phyloP scores from a whole-genome alignment of 139 green algal genomes.

The Micractinium conductrix region DNA sequence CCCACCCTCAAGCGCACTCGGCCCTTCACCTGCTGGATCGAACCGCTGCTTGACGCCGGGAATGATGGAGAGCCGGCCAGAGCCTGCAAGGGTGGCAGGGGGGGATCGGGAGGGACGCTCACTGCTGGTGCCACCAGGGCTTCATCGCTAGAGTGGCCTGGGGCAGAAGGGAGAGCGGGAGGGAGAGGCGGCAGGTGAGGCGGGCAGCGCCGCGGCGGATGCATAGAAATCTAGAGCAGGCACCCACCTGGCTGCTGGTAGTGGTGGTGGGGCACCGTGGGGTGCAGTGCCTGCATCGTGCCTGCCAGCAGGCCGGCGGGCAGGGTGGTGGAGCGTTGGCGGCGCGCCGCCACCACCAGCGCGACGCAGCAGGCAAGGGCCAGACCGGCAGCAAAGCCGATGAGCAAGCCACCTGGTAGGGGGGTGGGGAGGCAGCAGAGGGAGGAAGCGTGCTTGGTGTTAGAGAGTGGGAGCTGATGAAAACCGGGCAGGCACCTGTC shows the following conservation, averaged over 20 bases:
- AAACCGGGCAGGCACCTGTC: neutral
- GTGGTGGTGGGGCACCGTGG: neutral
- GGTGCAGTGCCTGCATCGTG: neutral
- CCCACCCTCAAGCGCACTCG: too few relatives aligned
- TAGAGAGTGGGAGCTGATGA: neutral
- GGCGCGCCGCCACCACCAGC: too few relatives aligned
- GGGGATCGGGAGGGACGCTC: neutral
- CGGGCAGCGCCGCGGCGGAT: neutral
- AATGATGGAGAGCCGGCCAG: neutral
- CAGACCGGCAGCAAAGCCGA: neutral
- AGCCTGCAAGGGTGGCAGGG: neutral
- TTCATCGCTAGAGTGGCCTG: neutral
- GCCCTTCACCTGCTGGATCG: too few relatives aligned
- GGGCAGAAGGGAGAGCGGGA: neutral
- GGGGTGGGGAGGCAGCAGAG: neutral
- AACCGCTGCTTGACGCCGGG: conserved; percentile 18
- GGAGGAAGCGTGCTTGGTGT: neutral
- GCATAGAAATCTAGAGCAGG: neutral
- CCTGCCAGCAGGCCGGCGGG: neutral
- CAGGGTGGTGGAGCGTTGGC: too few relatives aligned
- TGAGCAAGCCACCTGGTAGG: neutral
- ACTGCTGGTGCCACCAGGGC: neutral
- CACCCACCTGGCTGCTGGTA: neutral
- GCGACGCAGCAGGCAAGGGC: too few relatives aligned
- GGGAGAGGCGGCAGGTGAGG: neutral